Base-by-base conservation (phyloP, 2,329 filamentous ascomycete genomes). In the Botrytis elliptica region DNA sequence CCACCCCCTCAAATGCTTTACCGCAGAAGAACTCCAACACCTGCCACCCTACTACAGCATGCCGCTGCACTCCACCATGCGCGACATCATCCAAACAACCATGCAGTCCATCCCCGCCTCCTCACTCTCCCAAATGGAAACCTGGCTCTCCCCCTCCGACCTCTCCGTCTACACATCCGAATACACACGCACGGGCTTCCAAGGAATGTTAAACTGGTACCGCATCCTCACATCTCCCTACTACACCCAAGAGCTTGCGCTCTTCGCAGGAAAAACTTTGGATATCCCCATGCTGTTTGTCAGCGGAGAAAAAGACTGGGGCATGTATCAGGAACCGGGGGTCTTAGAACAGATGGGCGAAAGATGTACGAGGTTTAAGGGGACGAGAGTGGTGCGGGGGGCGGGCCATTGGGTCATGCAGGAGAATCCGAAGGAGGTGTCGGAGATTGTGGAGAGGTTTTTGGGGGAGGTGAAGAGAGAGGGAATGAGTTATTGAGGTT, bases 31-130 rank as follows among this genome's bases (percentile, higher is more conserved):
- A 63, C 79, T 93, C 2, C 85, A 84, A 1, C 84, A 87, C 74
- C 86, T 93, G 84, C 91, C 91, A 0, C 84, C 88, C 70, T 92
- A 92, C 83, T 93, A 93, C 82, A 85, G 92, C 77, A 91, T 93
- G 89, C 87, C 85, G 1, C 80, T 86, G 4, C 78, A 86, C 65
- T 82, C 84, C 14, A 86, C 85, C 1, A 92, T 93, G 88, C 88
- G 89, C 0, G 83, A 88, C 65, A 84, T 85, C 0, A 86, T 93
- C 1, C 83, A 84, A 1, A 76, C 82, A 16, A 85, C 87, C 77
- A 91, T 92, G 89, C 76, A 79, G 3, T 1, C 9, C 49, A n/a
- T 12, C 49, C 22, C 12, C 49, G 0, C 25, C 49, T 5, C 9
- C 49, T n/a, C 25, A 1, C 49, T 25, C 49, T 0, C 49, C 1